Conservation (phyloP, 2,329 filamentous ascomycete species). For the Plectosphaerella plurivora region DNA sequence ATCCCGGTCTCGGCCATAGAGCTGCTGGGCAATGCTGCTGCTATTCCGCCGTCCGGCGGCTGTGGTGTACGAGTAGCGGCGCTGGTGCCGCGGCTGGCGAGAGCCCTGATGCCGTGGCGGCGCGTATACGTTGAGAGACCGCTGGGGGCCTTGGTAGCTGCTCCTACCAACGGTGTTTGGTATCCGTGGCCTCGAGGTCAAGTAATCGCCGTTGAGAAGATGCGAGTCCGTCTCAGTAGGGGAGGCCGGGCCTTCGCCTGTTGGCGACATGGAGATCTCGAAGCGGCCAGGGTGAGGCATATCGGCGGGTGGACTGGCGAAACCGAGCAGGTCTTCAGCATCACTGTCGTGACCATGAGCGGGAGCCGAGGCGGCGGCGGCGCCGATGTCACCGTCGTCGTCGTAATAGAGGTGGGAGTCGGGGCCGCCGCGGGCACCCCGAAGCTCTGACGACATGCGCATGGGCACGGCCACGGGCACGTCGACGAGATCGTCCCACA, state of each 20-base stretch:
- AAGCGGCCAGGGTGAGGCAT: slow-evolving; percentile 74
- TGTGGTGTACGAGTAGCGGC: slow-evolving; percentile 51
- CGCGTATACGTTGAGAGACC: slow-evolving; percentile 38
- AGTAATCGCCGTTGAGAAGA: slow-evolving; percentile 8
- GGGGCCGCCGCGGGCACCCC: slow-evolving; percentile 40
- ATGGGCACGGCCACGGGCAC: slow-evolving; percentile 92
- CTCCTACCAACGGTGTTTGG: slow-evolving; percentile 15
- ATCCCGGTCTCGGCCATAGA: slow-evolving; percentile 30
- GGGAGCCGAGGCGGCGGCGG: slow-evolving; percentile 24
- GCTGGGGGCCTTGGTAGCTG: slow-evolving; percentile 37
- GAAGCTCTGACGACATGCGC: slow-evolving; percentile 77
- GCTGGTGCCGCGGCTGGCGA: slow-evolving; percentile 33
- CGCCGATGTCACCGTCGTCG: slow-evolving; percentile 87
- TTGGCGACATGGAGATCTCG: slow-evolving; percentile 53
- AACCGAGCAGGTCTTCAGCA: slow-evolving; percentile 63
- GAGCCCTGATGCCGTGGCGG: slow-evolving; percentile 33
- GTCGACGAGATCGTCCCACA: slow-evolving; percentile 97
- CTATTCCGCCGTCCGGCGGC: slow-evolving; percentile 41
- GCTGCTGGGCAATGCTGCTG: slow-evolving; percentile 47
- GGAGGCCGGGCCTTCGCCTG: slow-evolving; percentile 29
- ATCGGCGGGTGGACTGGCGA: slow-evolving; percentile 57
- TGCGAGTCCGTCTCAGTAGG: slow-evolving; percentile 29
- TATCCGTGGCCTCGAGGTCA: slow-evolving; percentile 5
- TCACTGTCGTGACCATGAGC: slow-evolving; percentile 22
- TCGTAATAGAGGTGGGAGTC: neutral